phyloP scores from a whole-genome alignment of 495 filamentous ascomycete genomes.

The Penicillium manginii region DNA sequence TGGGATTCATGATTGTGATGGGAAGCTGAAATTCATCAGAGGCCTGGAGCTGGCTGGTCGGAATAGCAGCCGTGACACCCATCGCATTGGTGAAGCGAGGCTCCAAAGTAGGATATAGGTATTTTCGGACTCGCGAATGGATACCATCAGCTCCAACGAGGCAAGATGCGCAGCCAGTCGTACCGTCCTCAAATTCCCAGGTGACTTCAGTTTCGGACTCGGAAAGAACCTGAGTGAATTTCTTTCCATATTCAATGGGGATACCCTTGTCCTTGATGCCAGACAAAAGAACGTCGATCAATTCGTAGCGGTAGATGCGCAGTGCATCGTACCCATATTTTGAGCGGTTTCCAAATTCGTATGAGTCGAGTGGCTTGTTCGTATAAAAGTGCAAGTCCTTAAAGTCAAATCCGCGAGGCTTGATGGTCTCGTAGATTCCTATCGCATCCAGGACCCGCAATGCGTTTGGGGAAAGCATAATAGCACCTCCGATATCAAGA shows the following conservation, averaged over 20 bases:
- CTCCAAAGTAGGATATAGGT: conserved; percentile 35
- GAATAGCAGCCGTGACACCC: conserved; percentile 34
- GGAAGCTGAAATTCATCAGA: conserved; percentile 41
- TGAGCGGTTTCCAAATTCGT: conserved; percentile 45
- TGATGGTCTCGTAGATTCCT: conserved; percentile 47
- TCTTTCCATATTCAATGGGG: conserved; percentile 43
- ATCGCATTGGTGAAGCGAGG: conserved; percentile 33
- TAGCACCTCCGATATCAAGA: conserved; percentile 47
- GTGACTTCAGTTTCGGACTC: conserved; percentile 39
- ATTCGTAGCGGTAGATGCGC: conserved; percentile 51
- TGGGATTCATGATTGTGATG: conserved; percentile 41
- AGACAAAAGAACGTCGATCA: conserved; percentile 41
- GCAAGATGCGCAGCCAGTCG: conserved; percentile 29
- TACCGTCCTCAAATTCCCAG: conserved; percentile 47
- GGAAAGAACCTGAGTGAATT: conserved; percentile 40
- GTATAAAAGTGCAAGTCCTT: conserved; percentile 46
- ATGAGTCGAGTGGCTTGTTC: conserved; percentile 41
- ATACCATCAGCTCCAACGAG: conserved; percentile 56
- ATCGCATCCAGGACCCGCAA: conserved; percentile 50
- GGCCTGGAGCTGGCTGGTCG: conserved; percentile 25
- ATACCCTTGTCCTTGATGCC: conserved; percentile 39
- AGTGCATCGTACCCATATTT: conserved; percentile 50
- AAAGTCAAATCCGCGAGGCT: conserved; percentile 37
- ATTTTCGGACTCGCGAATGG: conserved; percentile 48
- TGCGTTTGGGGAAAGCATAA: conserved; percentile 58